These are phyloP conservation scores for Centrapalus pauciflorus DNA, from an alignment of 129 eudicot genomes.

Conservation along the genomic window DNA sequence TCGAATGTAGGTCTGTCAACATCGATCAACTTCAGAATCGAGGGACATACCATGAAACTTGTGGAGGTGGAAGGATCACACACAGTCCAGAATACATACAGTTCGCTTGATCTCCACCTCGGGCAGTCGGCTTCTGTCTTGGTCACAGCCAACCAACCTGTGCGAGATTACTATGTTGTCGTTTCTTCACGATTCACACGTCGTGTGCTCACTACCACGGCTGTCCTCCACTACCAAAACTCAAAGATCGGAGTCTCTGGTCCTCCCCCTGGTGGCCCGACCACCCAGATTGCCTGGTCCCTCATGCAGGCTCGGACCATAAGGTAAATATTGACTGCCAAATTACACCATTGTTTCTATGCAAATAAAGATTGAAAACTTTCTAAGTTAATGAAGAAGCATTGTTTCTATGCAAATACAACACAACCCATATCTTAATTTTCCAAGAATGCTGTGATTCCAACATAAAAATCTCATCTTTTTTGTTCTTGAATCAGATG, in stretches of 20 bases:
- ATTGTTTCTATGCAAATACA: background rate
- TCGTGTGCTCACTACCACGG: constrained; percentile 65
- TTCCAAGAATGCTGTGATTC: background rate
- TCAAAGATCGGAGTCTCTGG: constrained; percentile 73
- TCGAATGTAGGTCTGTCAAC: constrained; percentile 88
- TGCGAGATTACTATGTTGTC: constrained; percentile 74
- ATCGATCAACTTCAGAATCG: constrained; percentile 88
- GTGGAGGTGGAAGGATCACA: constrained; percentile 96
- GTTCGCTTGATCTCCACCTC: constrained; percentile 77
- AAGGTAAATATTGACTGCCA: constrained; percentile 48
- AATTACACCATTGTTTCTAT: too few relatives aligned
- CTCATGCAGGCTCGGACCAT: constrained; percentile 74
- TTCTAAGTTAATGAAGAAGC: too few relatives aligned
- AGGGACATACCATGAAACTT: constrained; percentile 84
- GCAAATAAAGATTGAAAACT: too few relatives aligned
- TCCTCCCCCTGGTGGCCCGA: constrained; percentile 76
- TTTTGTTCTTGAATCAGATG: constrained; percentile 35
- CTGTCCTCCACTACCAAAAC: constrained; percentile 82
- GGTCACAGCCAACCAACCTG: constrained; percentile 80
- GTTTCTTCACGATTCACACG: constrained; percentile 86
- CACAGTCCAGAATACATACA: constrained; percentile 67
- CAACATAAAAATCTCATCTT: background rate
- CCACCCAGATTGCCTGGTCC: constrained; percentile 65
- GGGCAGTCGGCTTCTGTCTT: constrained; percentile 88
- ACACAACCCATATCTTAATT: background rate